A percentile compares a stretch with the other conserved stretches of the same genome.
These are phyloP conservation scores for Selaginella moellendorffii DNA, from an alignment of 75 land plant genomes.

Conservation along the genomic window DNA sequence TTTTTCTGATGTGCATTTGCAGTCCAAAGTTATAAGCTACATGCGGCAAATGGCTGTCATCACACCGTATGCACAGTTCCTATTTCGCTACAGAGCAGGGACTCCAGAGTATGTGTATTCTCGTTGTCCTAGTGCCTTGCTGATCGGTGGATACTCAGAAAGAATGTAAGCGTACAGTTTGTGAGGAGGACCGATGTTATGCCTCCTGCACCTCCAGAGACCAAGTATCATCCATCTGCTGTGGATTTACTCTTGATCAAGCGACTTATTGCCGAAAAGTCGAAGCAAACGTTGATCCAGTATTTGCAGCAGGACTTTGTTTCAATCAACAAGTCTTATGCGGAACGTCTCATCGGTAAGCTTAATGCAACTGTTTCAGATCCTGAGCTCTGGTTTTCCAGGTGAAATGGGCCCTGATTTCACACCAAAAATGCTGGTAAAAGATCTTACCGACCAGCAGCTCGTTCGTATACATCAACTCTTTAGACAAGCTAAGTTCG, in stretches of 20 bases:
- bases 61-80: conserved; percentile 95
- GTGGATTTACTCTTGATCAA: conserved; percentile 90
- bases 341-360: conserved; percentile 88
- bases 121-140: not conserved
- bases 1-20: conserved; percentile 14
- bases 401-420: conserved; percentile 98
- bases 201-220: conserved; percentile 86
- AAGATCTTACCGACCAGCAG: conserved; percentile 74
- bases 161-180: conserved; percentile 81
- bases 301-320: conserved; percentile 98
- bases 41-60: conserved; percentile 99
- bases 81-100: conserved; percentile 63
- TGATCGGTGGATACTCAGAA: conserved; percentile 29
- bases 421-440: conserved; percentile 65
- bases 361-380: not conserved
- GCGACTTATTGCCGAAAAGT: conserved; percentile 82
- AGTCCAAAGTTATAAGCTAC: conserved; percentile 90
- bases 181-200: conserved; percentile 88
- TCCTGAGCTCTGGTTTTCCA: conserved; percentile 12
- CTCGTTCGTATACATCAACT: conserved; percentile 90
- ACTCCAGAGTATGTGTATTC: conserved; percentile 54
- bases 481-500: conserved; percentile 97
- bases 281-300: conserved; percentile 63
- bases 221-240: conserved; percentile 94
- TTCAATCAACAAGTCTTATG: conserved; percentile 62